Evolutionary conservation across 2,329 filamentous ascomycete species (phyloP).

Genomic region (Calonectria multiphialidica): DNA sequence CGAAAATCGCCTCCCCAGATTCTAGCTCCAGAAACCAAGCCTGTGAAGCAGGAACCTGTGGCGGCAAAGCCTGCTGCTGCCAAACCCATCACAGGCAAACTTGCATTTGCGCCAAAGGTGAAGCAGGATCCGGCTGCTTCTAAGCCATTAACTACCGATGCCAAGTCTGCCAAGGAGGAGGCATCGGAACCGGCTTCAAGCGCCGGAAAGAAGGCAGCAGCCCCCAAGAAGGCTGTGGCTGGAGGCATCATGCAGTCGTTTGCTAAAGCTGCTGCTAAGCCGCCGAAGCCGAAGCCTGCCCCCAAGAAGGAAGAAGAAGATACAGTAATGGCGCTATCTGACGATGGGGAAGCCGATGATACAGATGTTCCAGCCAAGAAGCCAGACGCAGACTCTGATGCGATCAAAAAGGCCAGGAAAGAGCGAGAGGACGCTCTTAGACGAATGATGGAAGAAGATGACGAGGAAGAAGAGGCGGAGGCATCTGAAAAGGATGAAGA

Average conservation of each 20-base stretch:
- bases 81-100: constrained; percentile 15
- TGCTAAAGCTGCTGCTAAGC: constrained; percentile 66
- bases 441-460: constrained; percentile 68
- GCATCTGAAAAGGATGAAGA: constrained; percentile 53
- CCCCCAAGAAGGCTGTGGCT: constrained; percentile 69
- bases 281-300: constrained; percentile 62
- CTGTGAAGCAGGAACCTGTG: constrained; percentile 29
- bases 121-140: constrained; percentile 30
- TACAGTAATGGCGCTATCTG: constrained; percentile 48
- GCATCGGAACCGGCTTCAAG: constrained; percentile 37
- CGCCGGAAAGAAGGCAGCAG: constrained; percentile 48
- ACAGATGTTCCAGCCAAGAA: constrained; percentile 47
- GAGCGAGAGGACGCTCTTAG: constrained; percentile 54
- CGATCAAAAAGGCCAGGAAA: constrained; percentile 46
- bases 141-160: constrained; percentile 17
- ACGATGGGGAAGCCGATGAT: constrained; percentile 56
- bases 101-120: constrained; percentile 38
- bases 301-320: constrained; percentile 50
- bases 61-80: background rate
- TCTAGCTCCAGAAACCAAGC: constrained; percentile 40
- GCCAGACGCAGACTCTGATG: constrained; percentile 38
- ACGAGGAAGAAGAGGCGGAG: constrained; percentile 69
- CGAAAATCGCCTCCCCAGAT: constrained; percentile 50
- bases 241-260: constrained; percentile 83
- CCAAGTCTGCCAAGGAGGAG: constrained; percentile 47